Conservation (phyloP, 129 eudicot species). For the Pseudognaphalium luteoalbum region DNA sequence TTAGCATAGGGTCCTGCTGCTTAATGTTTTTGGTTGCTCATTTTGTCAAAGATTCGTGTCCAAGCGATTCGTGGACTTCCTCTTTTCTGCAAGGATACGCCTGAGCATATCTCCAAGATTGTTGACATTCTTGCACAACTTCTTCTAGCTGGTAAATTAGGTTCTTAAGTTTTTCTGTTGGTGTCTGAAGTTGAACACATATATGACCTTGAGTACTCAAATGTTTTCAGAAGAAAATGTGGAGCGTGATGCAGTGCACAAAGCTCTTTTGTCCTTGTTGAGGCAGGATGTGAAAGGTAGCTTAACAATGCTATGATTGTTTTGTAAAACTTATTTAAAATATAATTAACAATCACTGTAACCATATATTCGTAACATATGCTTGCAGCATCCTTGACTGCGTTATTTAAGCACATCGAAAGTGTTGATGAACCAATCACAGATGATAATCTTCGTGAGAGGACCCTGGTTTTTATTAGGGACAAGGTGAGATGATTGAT, state of each 20-base stretch:
- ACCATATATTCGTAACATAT: constrained; percentile 7
- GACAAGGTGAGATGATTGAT: constrained; percentile 61
- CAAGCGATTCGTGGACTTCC: constrained; percentile 99
- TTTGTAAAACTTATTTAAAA: neutral
- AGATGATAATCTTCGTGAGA: constrained; percentile 91
- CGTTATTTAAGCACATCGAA: constrained; percentile 88
- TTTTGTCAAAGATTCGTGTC: constrained; percentile 49
- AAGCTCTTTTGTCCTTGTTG: constrained; percentile 85
- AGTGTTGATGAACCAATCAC: constrained; percentile 76
- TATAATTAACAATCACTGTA: neutral
- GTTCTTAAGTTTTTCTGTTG: neutral
- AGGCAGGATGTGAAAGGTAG: constrained; percentile 93
- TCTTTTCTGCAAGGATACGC: constrained; percentile 94
- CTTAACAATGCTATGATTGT: neutral
- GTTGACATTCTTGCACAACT: constrained; percentile 95
- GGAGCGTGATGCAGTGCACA: constrained; percentile 95
- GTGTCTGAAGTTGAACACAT: neutral
- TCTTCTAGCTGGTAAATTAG: constrained; percentile 74
- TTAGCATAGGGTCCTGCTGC: constrained; percentile 18
- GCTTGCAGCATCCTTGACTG: constrained; percentile 78
- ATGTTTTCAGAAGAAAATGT: constrained; percentile 73
- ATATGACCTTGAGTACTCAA: constrained; percentile 23
- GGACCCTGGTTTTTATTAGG: constrained; percentile 75
- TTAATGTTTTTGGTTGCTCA: constrained; percentile 14
- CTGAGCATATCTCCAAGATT: constrained; percentile 85